Evolutionary conservation across 2,329 filamentous ascomycete genomes (phyloP), one percentile per base, ranked within the genome.

Genomic region (Thelonectria rubi): DNA sequence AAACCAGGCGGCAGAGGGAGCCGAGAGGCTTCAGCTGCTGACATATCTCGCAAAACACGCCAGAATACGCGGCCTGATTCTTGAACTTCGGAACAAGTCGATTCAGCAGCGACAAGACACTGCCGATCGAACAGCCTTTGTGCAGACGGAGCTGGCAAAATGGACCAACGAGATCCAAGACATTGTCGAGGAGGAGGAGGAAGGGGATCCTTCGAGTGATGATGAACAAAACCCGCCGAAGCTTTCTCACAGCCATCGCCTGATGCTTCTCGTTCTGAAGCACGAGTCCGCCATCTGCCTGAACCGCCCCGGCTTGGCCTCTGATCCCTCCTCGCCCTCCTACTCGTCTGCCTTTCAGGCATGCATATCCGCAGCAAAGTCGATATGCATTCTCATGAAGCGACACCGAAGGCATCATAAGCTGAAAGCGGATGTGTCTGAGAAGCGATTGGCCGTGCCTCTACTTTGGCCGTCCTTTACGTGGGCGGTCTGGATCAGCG

Each of bases 131-230:
- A 77, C 80, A 0, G 77, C 78, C 0, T 75, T 78, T 14, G 82
- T 85, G 0, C 80, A 79, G n/a, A 80, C 81, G 0, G 80, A 82
- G 26, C 71, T 85, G 3, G 76, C 80, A 0, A 80, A 81, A 43
- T 85, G 82, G 82, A 82, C 81, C 69, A 85, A 85, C 50, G 80
- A 84, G 58, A 78, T 84, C 5, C 81, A 85, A 51, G 81, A 84
- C 15, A 77, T 79, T 0, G 76, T 80, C 0, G 79, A 83, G 48
- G 76, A 76, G 4, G 75, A 78, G 2, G 73, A 75, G 1, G 40
- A 64, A 1, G 51, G 39, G 0, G 67, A 68, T 2, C 9, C 47
- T 8, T 17, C 52, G 3, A 24, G 53, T 0, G 67, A 67, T 10
- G 64, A 32, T 12, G 58, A 39, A 0, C n/a, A 42, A 9, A 66